phyloP scores from a whole-genome alignment of 306 rosid species.

The Rosa persica region DNA sequence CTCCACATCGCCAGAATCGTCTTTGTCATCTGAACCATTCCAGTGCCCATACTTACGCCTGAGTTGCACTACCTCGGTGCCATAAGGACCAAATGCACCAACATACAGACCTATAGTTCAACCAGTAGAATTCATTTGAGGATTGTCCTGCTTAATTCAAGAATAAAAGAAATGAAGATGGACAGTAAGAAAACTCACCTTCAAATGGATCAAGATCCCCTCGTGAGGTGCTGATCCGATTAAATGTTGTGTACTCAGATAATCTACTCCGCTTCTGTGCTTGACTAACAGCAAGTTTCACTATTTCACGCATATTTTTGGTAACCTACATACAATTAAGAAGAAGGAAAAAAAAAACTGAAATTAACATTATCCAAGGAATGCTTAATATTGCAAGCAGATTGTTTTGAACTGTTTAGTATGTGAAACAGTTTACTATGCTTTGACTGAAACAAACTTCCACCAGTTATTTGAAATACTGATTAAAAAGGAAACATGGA shows the following conservation, averaged over 20 bases:
- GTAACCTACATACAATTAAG: conserved; percentile 46
- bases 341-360: not conserved
- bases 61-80: conserved; percentile 86
- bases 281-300: conserved; percentile 84
- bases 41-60: conserved; percentile 90
- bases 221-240: conserved; percentile 57
- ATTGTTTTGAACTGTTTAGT: not conserved
- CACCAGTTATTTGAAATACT: not conserved
- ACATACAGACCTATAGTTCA: conserved; percentile 77
- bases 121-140: conserved; percentile 27
- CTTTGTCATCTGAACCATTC: conserved; percentile 55
- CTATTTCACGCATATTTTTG: conserved; percentile 78
- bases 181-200: conserved; percentile 46
- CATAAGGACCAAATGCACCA: conserved; percentile 96
- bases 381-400: conserved; percentile 12
- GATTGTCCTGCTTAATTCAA: conserved; percentile 1
- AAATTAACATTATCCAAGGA: conserved; percentile 26
- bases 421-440: not conserved
- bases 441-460: not conserved
- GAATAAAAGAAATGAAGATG: not conserved
- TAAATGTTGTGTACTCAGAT: conserved; percentile 70
- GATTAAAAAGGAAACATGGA: not conserved
- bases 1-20: conserved; percentile 60
- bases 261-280: conserved; percentile 77
- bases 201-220: conserved; percentile 89